Percentiles rank a stretch among this genome's conserved stretches.
Evolutionary conservation across 2,329 filamentous ascomycete species (phyloP).

Genomic region (Stemphylium beticola): DNA sequence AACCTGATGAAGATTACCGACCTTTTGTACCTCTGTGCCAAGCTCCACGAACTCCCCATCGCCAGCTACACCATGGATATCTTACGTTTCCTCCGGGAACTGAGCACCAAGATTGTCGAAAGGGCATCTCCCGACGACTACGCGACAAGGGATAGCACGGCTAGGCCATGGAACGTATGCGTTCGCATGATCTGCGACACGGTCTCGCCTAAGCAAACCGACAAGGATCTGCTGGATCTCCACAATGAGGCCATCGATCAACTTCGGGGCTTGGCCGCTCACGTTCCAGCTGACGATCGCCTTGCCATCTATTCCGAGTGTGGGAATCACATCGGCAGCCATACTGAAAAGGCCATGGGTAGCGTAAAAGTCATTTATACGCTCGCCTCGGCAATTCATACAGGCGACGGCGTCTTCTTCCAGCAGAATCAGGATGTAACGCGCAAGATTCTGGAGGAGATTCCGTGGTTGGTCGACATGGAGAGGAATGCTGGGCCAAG

Average conservation of each 20-base stretch:
- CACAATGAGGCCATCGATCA: conserved; percentile 68
- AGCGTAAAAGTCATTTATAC: conserved; percentile 69
- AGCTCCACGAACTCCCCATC: conserved; percentile 60
- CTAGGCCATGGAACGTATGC: conserved; percentile 60
- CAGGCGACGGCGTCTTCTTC: conserved; percentile 32
- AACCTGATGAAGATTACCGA: conserved; percentile 51
- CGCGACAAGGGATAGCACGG: conserved; percentile 28
- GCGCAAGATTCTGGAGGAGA: conserved; percentile 47
- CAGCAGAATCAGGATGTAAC: conserved; percentile 32
- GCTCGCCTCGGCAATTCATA: conserved; percentile 18
- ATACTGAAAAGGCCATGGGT: conserved; percentile 70
- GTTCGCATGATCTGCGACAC: conserved; percentile 76
- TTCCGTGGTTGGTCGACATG: conserved; percentile 42
- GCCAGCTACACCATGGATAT: conserved; percentile 40
- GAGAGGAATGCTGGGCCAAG: conserved; percentile 24
- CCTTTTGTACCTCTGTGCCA: conserved; percentile 69
- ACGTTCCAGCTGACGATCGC: conserved; percentile 65
- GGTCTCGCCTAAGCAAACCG: conserved; percentile 61
- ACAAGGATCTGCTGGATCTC: conserved; percentile 66
- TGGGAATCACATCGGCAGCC: conserved; percentile 69
- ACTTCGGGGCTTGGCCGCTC: conserved; percentile 65
- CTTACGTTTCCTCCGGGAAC: conserved; percentile 37
- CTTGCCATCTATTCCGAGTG: conserved; percentile 70
- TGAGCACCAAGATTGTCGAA: conserved; percentile 28
- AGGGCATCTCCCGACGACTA: conserved; percentile 17